phyloP scores from a whole-genome alignment of 129 eudicot species.

The Helichrysum umbraculigerum region DNA sequence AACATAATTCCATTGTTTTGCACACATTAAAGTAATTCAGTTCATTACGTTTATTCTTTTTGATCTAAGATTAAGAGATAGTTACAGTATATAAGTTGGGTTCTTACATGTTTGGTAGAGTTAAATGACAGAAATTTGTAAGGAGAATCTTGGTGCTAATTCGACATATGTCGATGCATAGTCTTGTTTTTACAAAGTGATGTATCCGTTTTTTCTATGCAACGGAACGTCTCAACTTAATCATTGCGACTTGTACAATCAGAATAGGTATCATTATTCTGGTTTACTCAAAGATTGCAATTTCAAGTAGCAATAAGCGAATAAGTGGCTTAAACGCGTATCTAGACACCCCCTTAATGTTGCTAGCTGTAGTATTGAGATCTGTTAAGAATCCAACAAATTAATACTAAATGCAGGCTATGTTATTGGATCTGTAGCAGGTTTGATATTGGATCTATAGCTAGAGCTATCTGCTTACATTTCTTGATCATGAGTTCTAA shows the following conservation, averaged over 20 bases:
- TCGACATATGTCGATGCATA: too few species aligned
- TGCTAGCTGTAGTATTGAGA: not conserved
- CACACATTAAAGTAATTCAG: too few species aligned
- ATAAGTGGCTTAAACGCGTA: not conserved
- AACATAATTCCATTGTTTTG: too few species aligned
- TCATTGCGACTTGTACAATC: not conserved
- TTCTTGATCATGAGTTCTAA: conserved; percentile 22
- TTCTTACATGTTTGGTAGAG: not conserved
- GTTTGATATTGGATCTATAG: too few species aligned
- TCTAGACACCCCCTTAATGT: not conserved
- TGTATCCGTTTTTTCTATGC: too few species aligned
- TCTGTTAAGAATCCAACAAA: not conserved
- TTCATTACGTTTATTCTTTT: too few species aligned
- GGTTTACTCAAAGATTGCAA: not conserved
- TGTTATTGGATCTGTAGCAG: conserved; percentile 12
- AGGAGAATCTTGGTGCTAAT: too few species aligned
- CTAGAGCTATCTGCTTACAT: not conserved
- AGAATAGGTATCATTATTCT: not conserved
- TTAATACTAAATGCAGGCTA: conserved; percentile 15
- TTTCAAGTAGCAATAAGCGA: not conserved
- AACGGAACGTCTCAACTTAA: too few species aligned
- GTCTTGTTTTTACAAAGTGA: too few species aligned
- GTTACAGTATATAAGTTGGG: not conserved
- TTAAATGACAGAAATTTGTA: too few species aligned
- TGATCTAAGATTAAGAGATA: too few species aligned